Percentiles rank a stretch among this genome's conserved stretches.
phyloP scores from a whole-genome alignment of 1,284 basidiomycete genomes.

The Fistulinella cinereoalba region DNA sequence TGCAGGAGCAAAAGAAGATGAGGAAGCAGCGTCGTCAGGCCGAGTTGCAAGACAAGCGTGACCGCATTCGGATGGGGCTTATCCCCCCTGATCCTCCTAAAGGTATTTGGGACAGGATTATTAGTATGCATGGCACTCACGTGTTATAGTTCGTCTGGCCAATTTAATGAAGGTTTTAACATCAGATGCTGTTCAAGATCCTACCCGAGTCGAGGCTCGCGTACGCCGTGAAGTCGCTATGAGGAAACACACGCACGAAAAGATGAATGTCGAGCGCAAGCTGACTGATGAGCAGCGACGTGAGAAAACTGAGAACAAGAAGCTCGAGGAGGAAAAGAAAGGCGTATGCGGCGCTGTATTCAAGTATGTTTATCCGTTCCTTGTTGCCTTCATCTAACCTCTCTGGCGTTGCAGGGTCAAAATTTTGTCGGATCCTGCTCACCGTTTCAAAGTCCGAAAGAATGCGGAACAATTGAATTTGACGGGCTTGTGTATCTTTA shows the following conservation, averaged over 20 bases:
- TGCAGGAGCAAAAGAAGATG: constrained; percentile 95
- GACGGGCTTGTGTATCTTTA: constrained; percentile 87
- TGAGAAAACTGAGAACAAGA: constrained; percentile 85
- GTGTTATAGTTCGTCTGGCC: constrained; percentile 74
- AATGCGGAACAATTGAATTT: constrained; percentile 92
- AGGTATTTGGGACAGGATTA: constrained; percentile 45
- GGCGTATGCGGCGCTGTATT: constrained; percentile 87
- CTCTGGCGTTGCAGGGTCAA: constrained; percentile 58
- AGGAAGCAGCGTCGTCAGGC: constrained; percentile 84
- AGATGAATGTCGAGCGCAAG: constrained; percentile 89
- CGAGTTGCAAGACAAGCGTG: constrained; percentile 92
- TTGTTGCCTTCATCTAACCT: neutral
- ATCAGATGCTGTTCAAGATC: constrained; percentile 94
- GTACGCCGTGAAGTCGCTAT: constrained; percentile 92
- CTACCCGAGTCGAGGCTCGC: constrained; percentile 94
- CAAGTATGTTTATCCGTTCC: constrained; percentile 58
- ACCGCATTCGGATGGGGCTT: constrained; percentile 94
- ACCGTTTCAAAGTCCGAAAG: constrained; percentile 94
- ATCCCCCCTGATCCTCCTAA: constrained; percentile 95
- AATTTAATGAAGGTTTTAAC: constrained; percentile 99
- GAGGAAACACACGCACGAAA: constrained; percentile 86
- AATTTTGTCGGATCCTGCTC: constrained; percentile 86
- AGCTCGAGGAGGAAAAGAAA: constrained; percentile 81
- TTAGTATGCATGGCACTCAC: constrained; percentile 10
- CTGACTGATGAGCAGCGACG: constrained; percentile 86